Base-by-base conservation (phyloP, 306 rosid genomes). In the Prunus mume region DNA sequence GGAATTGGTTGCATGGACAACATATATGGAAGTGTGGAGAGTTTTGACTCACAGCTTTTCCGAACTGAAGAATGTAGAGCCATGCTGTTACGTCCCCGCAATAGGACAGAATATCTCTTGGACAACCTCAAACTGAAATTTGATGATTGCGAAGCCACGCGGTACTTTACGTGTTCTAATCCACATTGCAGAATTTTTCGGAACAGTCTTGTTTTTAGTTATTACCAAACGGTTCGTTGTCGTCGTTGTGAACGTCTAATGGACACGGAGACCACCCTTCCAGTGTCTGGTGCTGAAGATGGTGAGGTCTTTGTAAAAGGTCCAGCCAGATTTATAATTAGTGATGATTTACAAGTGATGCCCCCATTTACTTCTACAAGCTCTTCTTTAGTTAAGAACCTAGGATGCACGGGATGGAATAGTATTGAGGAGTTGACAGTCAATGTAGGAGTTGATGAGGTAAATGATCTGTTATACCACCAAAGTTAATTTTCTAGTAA, bases 1-100 rank as follows among this genome's bases (percentile, higher is more conserved):
- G 43, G 30, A 45, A 68, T 45, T n/a, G 68, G 75, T 14, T 58
- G 76, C 60, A 47, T 70, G 63, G 12, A 47, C 41, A 78, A 78
- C 32, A 5, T 69, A 30, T 68, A 76, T n/a, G 2, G 15, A 11
- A 76, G 80, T 27, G 74, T 66, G 5, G 38, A 76, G 19, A 76
- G 54, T 3, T 2, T 76, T 5, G 63, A 75, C 1, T 30, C 9
- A 12, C 14, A 62, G 24, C 12, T 22, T 30, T 74, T 74, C 61
- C 17, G 45, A 10, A 38, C 25, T 5, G 11, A 61, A 73, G 70
- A 38, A 38, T 12, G 51, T 9, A 50, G 6, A n/a, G 13, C 3
- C 20, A 65, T 76, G 66, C 20, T 65, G 20, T 12, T 66, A 19
- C 24, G 52, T 38, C 73, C 79, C 2, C 72, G 55, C 34, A 76